Base-by-base conservation (phyloP, 768 basidiomycete genomes). In the Tricholoma bakamatsutake region DNA sequence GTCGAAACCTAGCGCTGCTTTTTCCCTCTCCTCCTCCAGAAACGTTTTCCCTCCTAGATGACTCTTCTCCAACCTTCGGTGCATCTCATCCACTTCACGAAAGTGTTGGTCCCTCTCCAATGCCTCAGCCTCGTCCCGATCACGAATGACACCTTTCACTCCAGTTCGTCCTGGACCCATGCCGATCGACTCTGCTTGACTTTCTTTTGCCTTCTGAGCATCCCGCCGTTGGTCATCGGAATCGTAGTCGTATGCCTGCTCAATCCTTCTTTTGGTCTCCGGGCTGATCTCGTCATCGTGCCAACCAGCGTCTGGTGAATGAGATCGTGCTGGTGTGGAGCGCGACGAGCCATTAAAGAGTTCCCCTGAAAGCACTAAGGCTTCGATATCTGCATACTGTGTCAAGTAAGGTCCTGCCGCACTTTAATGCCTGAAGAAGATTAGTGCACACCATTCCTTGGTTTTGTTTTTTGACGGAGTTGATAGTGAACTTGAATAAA, bases 141-240 rank as follows among this genome's bases (percentile, higher is more conserved):
- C 91, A 27, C 90, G 80, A 55, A 93, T 88, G 56, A 93, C 91
- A 24, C 91, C 90, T 61, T 93, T 93, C 47, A 93, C 91, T 18
- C 91, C 91, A 5, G 91, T 93, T 27, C 91, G 77, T 4, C 90
- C 90, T 9, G 88, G 88, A 3, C 86, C 88, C 87, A 92, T 88
- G 8, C 91, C 89, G 50, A 92, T 90, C 11, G 85, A 84, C 53
- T 86, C 82, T 48, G 73, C 65, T 57, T 71, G 69, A 7, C 63
- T 59, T 33, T 64, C 59, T 54, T 68, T 67, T 31, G 67, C 66
- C 57, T 69, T 70, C 33, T 70, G 55, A 1, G 69, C 56, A 62
- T 73, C 67, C 52, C 76, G 62, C 46, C 69, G 73, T 55, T 69
- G 72, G 12, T 66, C 69, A 53, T 77, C 74, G 17, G 73, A 71